phyloP scores from a whole-genome alignment of 192 early-diverging fungal species.

The Backusella tuberculispora region DNA sequence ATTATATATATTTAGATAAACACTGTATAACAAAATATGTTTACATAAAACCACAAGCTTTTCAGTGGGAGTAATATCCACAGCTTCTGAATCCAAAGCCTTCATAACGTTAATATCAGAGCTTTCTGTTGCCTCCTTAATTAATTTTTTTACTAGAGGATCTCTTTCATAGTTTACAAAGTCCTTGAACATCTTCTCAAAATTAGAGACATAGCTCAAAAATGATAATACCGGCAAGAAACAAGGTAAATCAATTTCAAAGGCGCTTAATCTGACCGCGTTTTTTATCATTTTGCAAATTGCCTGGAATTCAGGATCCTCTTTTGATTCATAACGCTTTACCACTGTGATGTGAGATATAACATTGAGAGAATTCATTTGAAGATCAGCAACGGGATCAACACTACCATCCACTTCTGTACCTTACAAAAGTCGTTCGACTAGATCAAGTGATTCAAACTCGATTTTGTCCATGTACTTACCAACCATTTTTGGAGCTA shows the following conservation, averaged over 20 bases:
- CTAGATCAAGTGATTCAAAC: neutral
- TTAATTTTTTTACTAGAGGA: too few relatives aligned
- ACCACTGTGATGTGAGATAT: neutral
- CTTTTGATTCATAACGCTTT: neutral
- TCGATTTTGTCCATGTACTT: neutral
- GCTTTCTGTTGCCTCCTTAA: too few relatives aligned
- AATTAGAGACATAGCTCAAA: too few relatives aligned
- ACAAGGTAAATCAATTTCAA: neutral
- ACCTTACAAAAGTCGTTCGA: neutral
- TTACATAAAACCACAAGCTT: too few relatives aligned
- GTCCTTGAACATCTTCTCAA: too few relatives aligned
- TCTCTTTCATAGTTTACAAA: too few relatives aligned
- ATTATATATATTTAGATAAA: too few relatives aligned
- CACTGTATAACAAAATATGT: too few relatives aligned
- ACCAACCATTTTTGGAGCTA: neutral
- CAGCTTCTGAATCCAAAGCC: too few relatives aligned
- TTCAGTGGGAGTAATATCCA: too few relatives aligned
- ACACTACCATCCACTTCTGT: neutral
- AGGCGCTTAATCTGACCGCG: neutral
- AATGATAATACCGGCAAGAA: neutral
- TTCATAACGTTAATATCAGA: too few relatives aligned
- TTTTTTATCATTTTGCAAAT: neutral
- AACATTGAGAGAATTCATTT: neutral
- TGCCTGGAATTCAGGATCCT: neutral
- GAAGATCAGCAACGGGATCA: neutral